Evolutionary conservation across 768 basidiomycete genomes (phyloP).

Genomic region (Amylocystis lapponica): DNA sequence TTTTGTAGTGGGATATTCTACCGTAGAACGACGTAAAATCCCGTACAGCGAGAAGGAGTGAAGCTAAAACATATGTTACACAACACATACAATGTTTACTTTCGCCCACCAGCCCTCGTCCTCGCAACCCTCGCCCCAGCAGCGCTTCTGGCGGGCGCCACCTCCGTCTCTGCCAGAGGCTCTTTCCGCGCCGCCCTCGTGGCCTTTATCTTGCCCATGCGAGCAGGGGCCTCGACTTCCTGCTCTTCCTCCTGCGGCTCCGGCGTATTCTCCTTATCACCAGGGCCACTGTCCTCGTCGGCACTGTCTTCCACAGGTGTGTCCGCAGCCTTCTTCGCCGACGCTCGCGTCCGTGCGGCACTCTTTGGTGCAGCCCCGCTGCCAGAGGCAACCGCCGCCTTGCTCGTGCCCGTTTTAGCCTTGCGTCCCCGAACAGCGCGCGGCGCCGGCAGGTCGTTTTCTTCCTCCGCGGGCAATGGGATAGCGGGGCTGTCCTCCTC

Average conservation of each 20-base stretch:
- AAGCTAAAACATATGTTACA: no score
- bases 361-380: no score
- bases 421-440: slow-evolving; percentile 14
- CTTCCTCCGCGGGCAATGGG: slow-evolving; percentile 6
- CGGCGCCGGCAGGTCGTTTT: slow-evolving; percentile 7
- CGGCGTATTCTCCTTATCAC: slow-evolving; percentile 32
- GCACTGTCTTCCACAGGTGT: slow-evolving; percentile 4
- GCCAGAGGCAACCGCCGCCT: no score
- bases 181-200: slow-evolving; percentile 9
- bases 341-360: slow-evolving; percentile 3
- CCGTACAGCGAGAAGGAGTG: no score
- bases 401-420: slow-evolving; percentile 7
- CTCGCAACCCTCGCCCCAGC: not conserved
- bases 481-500: slow-evolving; percentile 7
- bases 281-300: slow-evolving; percentile 4
- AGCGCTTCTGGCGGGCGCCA: not conserved
- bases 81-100: no score
- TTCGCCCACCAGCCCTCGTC: not conserved
- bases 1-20: no score
- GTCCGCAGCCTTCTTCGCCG: slow-evolving; percentile 5
- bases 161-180: not conserved
- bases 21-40: no score
- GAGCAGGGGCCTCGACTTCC: slow-evolving; percentile 2
- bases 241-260: slow-evolving; percentile 17
- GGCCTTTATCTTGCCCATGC: slow-evolving; percentile 7